phyloP scores from a whole-genome alignment of 208 protist species.

The Zelonia costaricensis region DNA sequence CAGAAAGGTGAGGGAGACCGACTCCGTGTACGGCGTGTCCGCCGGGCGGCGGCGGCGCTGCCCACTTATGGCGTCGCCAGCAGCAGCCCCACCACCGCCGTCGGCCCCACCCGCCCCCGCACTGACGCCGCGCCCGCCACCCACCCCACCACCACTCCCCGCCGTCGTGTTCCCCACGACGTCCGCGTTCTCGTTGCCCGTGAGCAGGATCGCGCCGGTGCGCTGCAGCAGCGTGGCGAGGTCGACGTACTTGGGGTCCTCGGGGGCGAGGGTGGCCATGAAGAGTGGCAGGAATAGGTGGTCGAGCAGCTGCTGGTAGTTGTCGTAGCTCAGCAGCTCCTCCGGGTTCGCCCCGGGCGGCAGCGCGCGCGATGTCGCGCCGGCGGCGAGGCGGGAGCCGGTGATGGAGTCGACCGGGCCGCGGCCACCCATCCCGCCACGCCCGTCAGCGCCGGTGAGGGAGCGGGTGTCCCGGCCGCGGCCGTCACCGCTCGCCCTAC shows the following conservation, averaged over 20 bases:
- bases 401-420: neutral
- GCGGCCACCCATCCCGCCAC: neutral
- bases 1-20: conserved; percentile 80
- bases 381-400: conserved; percentile 3
- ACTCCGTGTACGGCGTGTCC: conserved; percentile 98
- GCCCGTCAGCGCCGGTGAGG: neutral
- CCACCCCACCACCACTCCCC: neutral
- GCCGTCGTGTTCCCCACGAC: conserved; percentile 29
- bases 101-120: neutral
- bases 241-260: conserved; percentile 84
- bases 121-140: neutral
- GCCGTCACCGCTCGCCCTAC: no score
- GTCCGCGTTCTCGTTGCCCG: conserved; percentile 95
- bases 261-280: conserved; percentile 95
- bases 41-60: conserved; percentile 65
- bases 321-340: conserved; percentile 56
- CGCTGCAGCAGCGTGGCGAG: conserved; percentile 93
- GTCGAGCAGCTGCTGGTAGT: conserved; percentile 96
- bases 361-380: no score
- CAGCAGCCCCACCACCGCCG: conserved; percentile 1
- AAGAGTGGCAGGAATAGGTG: conserved; percentile 99
- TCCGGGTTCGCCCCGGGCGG: conserved; percentile 11
- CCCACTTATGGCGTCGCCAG: neutral
- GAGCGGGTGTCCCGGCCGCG: neutral
- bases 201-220: conserved; percentile 95